These are phyloP conservation scores for Candida arabinofermentans DNA, from an alignment of 805 yeast genomes.

Conservation along the genomic window DNA sequence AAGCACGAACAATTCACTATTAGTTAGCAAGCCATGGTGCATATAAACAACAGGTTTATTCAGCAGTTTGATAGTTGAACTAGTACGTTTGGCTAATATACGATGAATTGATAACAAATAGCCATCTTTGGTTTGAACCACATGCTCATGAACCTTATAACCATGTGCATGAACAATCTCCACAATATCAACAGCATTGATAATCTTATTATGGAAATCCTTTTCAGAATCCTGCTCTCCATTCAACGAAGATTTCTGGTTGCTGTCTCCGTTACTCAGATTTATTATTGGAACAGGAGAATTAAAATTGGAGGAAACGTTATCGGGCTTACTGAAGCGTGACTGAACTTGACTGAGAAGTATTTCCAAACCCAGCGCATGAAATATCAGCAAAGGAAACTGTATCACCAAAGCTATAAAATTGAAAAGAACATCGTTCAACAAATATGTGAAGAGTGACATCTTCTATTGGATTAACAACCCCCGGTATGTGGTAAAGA, in stretches of 20 bases:
- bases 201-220: conserved; percentile 14
- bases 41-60: conserved; percentile 55
- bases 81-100: conserved; percentile 33
- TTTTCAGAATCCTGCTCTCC: background rate
- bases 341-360: conserved; percentile 11
- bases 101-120: conserved; percentile 77
- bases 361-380: conserved; percentile 19
- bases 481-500: too few relatives aligned
- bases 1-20: conserved; percentile 63
- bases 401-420: conserved; percentile 14
- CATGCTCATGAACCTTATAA: conserved; percentile 68
- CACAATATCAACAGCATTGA: conserved; percentile 28
- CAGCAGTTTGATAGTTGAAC: conserved; percentile 2
- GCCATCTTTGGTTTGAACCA: conserved; percentile 74
- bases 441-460: too few relatives aligned
- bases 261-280: background rate
- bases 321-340: conserved; percentile 19
- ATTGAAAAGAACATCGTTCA: too few relatives aligned
- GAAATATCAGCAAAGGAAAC: conserved; percentile 20
- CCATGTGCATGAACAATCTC: conserved; percentile 42
- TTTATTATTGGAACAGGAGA: background rate
- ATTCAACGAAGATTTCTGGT: background rate
- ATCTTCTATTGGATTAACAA: too few relatives aligned
- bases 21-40: conserved; percentile 88
- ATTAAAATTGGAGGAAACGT: conserved; percentile 11